Conservation (phyloP, 768 basidiomycete genomes). For the Phanerochaete carnosa region DNA sequence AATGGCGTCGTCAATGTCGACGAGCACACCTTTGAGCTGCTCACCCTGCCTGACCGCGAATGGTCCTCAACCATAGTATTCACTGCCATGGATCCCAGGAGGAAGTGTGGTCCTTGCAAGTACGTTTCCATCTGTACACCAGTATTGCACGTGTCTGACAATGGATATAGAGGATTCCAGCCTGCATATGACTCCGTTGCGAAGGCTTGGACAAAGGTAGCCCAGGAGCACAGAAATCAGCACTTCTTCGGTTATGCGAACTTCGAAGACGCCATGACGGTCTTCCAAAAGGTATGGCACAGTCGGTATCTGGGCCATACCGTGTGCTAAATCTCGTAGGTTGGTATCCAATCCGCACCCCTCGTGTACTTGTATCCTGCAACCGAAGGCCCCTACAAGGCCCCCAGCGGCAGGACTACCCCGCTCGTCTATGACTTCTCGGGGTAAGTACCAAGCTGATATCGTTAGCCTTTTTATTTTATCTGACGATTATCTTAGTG, state of each 20-base stretch:
- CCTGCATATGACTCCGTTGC: conserved; percentile 81
- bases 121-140: conserved; percentile 21
- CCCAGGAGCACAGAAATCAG: conserved; percentile 58
- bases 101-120: conserved; percentile 93
- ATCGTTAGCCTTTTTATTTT: not conserved
- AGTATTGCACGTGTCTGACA: not conserved
- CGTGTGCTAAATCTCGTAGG: conserved; percentile 39
- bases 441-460: conserved; percentile 41
- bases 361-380: conserved; percentile 76
- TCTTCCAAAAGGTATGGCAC: conserved; percentile 75
- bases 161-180: conserved; percentile 70
- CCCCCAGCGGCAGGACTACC: conserved; percentile 49
- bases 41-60: conserved; percentile 71
- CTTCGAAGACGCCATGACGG: conserved; percentile 69
- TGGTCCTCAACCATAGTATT: conserved; percentile 89
- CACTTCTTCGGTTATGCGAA: conserved; percentile 95
- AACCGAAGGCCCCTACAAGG: conserved; percentile 62
- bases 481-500: conserved; percentile 43
- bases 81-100: conserved; percentile 78
- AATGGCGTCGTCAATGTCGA: conserved; percentile 84
- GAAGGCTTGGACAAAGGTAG: conserved; percentile 71
- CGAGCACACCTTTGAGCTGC: conserved; percentile 68
- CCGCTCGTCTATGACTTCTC: conserved; percentile 78
- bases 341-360: conserved; percentile 82
- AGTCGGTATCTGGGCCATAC: not conserved